Base-by-base conservation (phyloP, 2,329 filamentous ascomycete species). In the Arthrobotrys sphaeroides region DNA sequence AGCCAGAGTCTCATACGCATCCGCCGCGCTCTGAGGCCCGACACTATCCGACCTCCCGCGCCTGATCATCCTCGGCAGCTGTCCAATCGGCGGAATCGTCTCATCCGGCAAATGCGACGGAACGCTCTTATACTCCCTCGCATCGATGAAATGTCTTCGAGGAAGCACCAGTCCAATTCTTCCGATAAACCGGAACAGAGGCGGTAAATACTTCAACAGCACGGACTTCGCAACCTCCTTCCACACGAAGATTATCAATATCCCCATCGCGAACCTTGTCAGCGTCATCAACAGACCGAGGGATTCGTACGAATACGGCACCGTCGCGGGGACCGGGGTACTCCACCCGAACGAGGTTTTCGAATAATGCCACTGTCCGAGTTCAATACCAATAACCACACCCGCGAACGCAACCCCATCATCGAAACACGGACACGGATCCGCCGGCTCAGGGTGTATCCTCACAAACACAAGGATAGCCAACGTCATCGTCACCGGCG, bases 361-460 rank as follows among this genome's bases (percentile, higher is more conserved):
- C 0, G 87, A 87, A 79, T 91, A 92, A 80, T 93, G 91, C 94
- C 94, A 98, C 5, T 89, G 90, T 7, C 91, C 94, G 73, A 91
- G 83, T 80, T 96, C 91, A 51, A 92, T 85, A 0, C 95, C 95
- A 79, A 97, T 91, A 65, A 96, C 87, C 20, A 97, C 94, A 1
- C 92, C 94, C 18, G 93, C 90, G 83, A 98, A 98, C 2, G 94
- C 90, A 55, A 98, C 92, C 79, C 92, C 96, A 83, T 98, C 94
- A 81, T 98, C 94, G 81, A 96, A 98, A 82, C 94, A 98, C 3
- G 94, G 94, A 79, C 95, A 99, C 82, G 97, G 93, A 81, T 99
- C 95, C 0, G 93, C 95, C 0, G 95, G 95, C 80, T 99, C 95
- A 0, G 95, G 95, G 80, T 99, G 94, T 31, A 97, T 90, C 69